Base-by-base conservation (phyloP, 192 early-diverging fungal species). In the Kickxella alabastrina region DNA sequence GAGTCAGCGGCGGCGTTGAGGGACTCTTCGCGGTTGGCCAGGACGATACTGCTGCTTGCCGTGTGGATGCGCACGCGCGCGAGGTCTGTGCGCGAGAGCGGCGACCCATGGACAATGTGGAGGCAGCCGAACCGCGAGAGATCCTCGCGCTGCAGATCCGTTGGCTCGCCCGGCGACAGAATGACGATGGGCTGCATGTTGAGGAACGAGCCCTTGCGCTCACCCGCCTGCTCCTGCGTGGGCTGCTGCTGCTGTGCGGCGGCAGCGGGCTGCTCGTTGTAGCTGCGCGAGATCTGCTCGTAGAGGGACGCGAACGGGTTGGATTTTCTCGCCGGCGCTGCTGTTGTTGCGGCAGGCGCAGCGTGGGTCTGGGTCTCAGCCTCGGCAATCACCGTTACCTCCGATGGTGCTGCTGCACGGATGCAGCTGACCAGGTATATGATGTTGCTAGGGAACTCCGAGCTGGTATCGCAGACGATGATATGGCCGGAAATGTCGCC, bases 381-480 rank as follows among this genome's bases (percentile, higher is more conserved):
- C 43, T 44, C 57, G 19, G 59, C 54, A 21, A 57, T 72, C 1
- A 34, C 29, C 0, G 51, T 42, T 14, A 64, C 52, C 41, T 73
- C 57, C 17, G 61, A 54, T 10, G 74, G 68, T 29, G 83, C 71
- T 24, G 80, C 78, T 14, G 77, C 78, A 22, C 87, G 82, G 52
- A 85, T 65, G 17, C 85, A 79, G 31, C 77, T 81, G 45, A 89
- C 54, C 49, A 89, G 79, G 62, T 81, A 84, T 12, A 82, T 66
- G n/a, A 87, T 65, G 62, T 86, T 87, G 36, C 57, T 47, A 1
- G 83, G 85, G 59, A 87, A 89, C 39, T 69, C 64, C 31, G 15
- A 34, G 38, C 77, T 77, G 10, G 83, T 77, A 21, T 78, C 72
- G 55, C 86, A 86, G 27, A 85, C 67, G 4, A 87, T 60, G 2